Percentiles rank a stretch among this genome's conserved stretches.
Conservation (phyloP, 2,329 filamentous ascomycete genomes). For the Cryphonectria japonica region DNA sequence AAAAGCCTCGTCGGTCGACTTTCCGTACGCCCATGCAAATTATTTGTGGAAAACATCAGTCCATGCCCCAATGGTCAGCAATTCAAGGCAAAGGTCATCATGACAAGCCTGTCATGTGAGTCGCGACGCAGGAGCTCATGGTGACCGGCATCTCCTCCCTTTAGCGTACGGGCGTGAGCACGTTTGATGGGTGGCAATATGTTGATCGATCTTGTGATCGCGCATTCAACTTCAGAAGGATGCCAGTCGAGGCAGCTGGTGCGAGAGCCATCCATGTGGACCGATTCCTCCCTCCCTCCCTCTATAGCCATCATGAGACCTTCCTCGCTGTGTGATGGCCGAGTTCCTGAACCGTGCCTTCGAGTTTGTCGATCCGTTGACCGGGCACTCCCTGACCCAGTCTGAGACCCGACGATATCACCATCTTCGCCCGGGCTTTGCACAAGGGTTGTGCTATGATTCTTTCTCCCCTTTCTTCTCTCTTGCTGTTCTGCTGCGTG, state of each 20-base stretch:
- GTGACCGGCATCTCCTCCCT: background rate
- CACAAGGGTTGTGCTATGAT: background rate
- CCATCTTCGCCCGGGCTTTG: background rate
- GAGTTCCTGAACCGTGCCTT: background rate
- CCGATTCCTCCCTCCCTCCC: background rate
- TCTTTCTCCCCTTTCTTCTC: background rate
- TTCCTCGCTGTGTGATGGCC: background rate
- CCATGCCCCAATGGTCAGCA: background rate
- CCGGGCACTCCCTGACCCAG: background rate
- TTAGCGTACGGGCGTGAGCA: background rate
- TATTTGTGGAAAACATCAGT: background rate
- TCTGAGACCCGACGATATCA: background rate
- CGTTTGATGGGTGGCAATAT: background rate
- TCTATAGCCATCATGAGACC: background rate
- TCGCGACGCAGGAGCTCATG: background rate
- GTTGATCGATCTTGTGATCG: background rate
- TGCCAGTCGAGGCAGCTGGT: background rate
- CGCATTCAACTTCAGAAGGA: background rate
- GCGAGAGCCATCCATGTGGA: background rate
- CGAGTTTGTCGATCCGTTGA: background rate
- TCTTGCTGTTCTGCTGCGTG: too few relatives aligned
- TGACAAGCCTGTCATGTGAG: background rate
- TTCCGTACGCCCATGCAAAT: background rate
- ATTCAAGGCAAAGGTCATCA: background rate
- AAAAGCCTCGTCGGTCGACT: background rate